Evolutionary conservation across 306 rosid genomes (phyloP).

Genomic region (Herpetospermum pedunculosum): DNA sequence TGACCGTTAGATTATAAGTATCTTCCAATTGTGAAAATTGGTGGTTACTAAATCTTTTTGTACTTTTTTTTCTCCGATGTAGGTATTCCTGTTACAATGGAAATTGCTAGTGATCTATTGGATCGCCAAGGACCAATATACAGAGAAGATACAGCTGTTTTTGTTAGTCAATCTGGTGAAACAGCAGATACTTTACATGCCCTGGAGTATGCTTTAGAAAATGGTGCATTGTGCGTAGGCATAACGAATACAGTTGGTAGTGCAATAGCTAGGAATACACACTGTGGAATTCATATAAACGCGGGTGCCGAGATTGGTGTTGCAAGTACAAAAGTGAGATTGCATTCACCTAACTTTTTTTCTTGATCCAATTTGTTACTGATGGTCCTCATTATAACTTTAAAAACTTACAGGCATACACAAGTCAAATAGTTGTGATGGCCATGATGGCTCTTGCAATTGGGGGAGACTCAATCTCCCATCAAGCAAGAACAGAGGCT

Average conservation of each 20-base stretch:
- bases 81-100: conserved; percentile 98
- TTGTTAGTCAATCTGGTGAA: conserved; percentile 99
- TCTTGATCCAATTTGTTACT: conserved; percentile 10
- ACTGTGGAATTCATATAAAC: conserved; percentile 95
- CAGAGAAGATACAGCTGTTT: conserved; percentile 92
- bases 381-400: background rate
- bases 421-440: conserved; percentile 98
- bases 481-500: conserved; percentile 74
- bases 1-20: conserved; percentile 19
- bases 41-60: background rate
- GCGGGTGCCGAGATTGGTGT: conserved; percentile 99
- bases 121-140: conserved; percentile 94
- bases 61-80: conserved; percentile 15
- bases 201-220: conserved; percentile 83
- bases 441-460: conserved; percentile 92
- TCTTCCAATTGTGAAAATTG: conserved; percentile 9
- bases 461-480: conserved; percentile 85
- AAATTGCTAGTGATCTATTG: conserved; percentile 94
- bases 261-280: conserved; percentile 88
- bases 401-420: conserved; percentile 58
- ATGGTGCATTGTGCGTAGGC: conserved; percentile 95
- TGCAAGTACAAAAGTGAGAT: conserved; percentile 92
- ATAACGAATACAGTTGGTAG: conserved; percentile 92
- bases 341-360: conserved; percentile 13
- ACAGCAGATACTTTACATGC: conserved; percentile 92